Conservation (phyloP, 202 grass and related monocot species). For the Dendrocalamus latiflorus region DNA sequence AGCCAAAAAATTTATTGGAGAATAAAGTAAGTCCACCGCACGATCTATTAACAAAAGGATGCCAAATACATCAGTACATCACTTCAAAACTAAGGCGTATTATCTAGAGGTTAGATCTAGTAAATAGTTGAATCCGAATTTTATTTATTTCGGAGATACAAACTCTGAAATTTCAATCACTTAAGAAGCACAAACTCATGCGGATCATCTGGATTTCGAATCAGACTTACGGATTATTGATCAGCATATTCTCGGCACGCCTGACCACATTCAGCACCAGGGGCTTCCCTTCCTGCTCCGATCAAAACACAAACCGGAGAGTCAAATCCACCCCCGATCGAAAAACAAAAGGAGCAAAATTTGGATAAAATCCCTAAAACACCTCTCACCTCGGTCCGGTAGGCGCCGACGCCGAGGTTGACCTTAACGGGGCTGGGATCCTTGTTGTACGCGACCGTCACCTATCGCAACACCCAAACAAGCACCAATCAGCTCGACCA, state of each 20-base stretch:
- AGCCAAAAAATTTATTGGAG: background rate
- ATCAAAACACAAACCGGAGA: background rate
- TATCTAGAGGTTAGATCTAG: slow-evolving; percentile 33
- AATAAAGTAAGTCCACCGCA: background rate
- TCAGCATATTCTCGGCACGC: slow-evolving; percentile 62
- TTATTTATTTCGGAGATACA: background rate
- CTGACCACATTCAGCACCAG: slow-evolving; percentile 91
- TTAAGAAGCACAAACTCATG: background rate
- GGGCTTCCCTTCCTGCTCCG: slow-evolving; percentile 91
- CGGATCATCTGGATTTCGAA: slow-evolving; percentile 3
- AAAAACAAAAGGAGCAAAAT: background rate
- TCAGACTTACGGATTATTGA: slow-evolving; percentile 68
- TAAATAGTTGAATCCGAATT: background rate
- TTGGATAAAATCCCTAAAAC: background rate
- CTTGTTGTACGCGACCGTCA: slow-evolving; percentile 97
- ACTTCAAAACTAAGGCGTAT: background rate
- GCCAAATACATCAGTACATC: background rate
- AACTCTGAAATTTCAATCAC: background rate
- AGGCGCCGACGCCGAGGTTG: slow-evolving; percentile 94
- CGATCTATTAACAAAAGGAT: background rate
- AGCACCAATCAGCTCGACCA: slow-evolving; percentile 4
- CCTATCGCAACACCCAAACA: slow-evolving; percentile 30
- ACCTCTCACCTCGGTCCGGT: slow-evolving; percentile 81
- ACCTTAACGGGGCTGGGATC: slow-evolving; percentile 85
- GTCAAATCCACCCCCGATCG: slow-evolving; percentile 18